Evolutionary conservation across 352 stramenopile genomes (phyloP), one percentile per base, ranked within the genome.

Genomic region (Globisporangium paddicum): DNA sequence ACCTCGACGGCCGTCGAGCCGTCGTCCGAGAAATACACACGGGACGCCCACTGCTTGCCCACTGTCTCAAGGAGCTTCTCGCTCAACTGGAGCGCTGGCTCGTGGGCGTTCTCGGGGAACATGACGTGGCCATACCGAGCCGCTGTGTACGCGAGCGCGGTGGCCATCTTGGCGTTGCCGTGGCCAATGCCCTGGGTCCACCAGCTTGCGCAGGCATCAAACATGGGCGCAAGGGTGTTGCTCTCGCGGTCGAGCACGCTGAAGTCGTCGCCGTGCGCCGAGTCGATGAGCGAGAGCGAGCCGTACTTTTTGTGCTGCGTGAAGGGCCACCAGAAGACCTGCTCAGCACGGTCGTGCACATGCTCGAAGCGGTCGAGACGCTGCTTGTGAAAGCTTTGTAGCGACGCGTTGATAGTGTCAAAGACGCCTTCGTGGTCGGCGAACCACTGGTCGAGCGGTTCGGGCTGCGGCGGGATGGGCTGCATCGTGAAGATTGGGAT

Each of bases 321-420:
- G 72, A 97, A 97, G 9, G 92, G 92, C 87, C 90, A 98, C 92
- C 92, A 98, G 54, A 97, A 93, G 10, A 93, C 78, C 11, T 92
- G 26, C 48, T 92, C 73, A 2, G 81, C 77, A 19, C 76, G 74
- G 13, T 79, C 62, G 11, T 75, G 63, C 66, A 95, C 85, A 34
- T 80, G 63, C 5, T 78, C 61, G 28, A 95, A 80, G 19, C 66
- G 64, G 19, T 77, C 64, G 2, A 91, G 46, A 23, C 85, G 82
- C 3, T 48, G 67, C n/a, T 52, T 40, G 55, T 94, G 85, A 68
- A 84, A 93, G 1, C 57, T 35, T 23, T 81, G 64, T 0, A 95
- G 78, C 10, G 62, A 53, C 4, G 63, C 64, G 35, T 77, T 75
- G 10, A 96, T 68, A 16, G 71, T 48, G 21, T 71, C 63, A 62